phyloP scores from a whole-genome alignment of 2,329 filamentous ascomycete genomes.

The Cryphonectria japonica region DNA sequence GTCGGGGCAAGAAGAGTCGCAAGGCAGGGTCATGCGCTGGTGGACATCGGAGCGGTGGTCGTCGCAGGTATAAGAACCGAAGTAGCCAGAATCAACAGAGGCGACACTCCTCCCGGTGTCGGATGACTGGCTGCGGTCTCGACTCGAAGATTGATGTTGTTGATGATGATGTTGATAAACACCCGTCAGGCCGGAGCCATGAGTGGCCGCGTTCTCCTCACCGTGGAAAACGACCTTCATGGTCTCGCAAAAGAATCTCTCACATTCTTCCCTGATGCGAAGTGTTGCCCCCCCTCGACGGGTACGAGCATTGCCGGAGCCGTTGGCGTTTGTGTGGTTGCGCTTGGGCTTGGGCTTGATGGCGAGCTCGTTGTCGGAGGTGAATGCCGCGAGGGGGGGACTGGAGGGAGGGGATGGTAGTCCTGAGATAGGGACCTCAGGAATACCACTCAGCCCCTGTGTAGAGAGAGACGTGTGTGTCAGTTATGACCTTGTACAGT shows the following conservation, averaged over 20 bases:
- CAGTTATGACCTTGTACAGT: constrained; percentile 16
- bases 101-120: constrained; percentile 18
- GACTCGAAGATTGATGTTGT: constrained; percentile 24
- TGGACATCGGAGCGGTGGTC: constrained; percentile 32
- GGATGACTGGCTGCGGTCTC: constrained; percentile 8
- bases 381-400: constrained; percentile 82
- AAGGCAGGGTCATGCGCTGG: constrained; percentile 50
- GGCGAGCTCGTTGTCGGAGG: constrained; percentile 68
- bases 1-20: constrained; percentile 43
- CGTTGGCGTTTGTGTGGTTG: constrained; percentile 38
- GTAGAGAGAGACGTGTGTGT: neutral
- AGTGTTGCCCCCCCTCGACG: constrained; percentile 90
- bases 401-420: constrained; percentile 84
- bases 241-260: constrained; percentile 99
- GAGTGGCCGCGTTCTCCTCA: constrained; percentile 80
- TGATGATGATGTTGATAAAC: constrained; percentile 53
- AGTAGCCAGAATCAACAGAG: constrained; percentile 30
- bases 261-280: constrained; percentile 99
- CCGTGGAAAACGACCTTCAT: constrained; percentile 92
- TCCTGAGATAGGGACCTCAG: constrained; percentile 87
- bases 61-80: constrained; percentile 32
- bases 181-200: constrained; percentile 88
- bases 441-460: constrained; percentile 88
- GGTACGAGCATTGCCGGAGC: constrained; percentile 48
- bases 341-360: constrained; percentile 60